A percentile compares a stretch with the other conserved stretches of the same genome.
Conservation (phyloP, 805 yeast species). For the Candida maesae region DNA sequence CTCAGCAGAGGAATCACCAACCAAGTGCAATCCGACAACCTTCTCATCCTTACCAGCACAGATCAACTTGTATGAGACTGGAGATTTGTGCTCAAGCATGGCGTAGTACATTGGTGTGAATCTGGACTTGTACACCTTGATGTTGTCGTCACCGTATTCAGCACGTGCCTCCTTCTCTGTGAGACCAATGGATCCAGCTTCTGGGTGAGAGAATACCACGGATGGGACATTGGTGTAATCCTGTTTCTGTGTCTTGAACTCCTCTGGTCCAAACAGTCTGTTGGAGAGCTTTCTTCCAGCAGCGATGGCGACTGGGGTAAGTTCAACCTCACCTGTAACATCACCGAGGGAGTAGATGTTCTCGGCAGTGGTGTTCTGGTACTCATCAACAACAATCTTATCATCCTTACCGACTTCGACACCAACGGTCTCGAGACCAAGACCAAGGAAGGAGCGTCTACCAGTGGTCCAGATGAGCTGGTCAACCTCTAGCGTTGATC, state of each 20-base stretch:
- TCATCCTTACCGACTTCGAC: slow-evolving; percentile 56
- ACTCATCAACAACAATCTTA: slow-evolving; percentile 79
- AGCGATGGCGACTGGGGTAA: slow-evolving; percentile 98
- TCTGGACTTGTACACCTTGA: slow-evolving; percentile 77
- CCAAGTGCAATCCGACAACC: slow-evolving; percentile 91
- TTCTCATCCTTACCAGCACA: slow-evolving; percentile 80
- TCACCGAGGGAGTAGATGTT: slow-evolving; percentile 88
- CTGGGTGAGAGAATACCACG: slow-evolving; percentile 98
- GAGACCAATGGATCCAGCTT: slow-evolving; percentile 91
- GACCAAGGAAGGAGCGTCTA: slow-evolving; percentile 68
- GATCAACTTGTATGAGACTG: slow-evolving; percentile 82
- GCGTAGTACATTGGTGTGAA: slow-evolving; percentile 94
- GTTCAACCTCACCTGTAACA: slow-evolving; percentile 86
- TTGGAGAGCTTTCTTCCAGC: slow-evolving; percentile 94
- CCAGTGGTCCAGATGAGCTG: slow-evolving; percentile 92
- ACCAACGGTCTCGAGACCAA: slow-evolving; percentile 76
- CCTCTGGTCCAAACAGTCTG: slow-evolving; percentile 81
- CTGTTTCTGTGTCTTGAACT: slow-evolving; percentile 69
- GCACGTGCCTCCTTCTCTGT: slow-evolving; percentile 73
- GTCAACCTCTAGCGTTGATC: slow-evolving; percentile 59
- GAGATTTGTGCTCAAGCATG: slow-evolving; percentile 72
- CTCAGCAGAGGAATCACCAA: slow-evolving; percentile 89
- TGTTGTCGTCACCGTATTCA: slow-evolving; percentile 72
- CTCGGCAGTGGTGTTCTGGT: slow-evolving; percentile 71
- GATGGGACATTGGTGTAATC: slow-evolving; percentile 88